These are phyloP conservation scores for Selaginella tamariscina DNA, from an alignment of 75 land plant species.

Conservation along the genomic window DNA sequence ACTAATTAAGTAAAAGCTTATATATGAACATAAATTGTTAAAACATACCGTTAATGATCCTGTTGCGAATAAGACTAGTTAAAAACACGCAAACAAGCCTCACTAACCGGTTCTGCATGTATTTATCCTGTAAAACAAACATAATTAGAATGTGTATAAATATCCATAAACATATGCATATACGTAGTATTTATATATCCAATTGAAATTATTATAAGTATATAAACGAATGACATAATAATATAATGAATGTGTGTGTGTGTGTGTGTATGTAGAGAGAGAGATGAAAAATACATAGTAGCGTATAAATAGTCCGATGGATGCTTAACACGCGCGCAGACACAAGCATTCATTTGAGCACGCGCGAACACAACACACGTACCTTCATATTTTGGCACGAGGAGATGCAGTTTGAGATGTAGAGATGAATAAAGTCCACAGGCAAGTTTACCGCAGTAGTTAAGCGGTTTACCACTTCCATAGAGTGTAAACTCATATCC, in stretches of 20 bases:
- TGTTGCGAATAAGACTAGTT: slow-evolving; percentile 83
- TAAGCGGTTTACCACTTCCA: slow-evolving; percentile 97
- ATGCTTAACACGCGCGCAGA: too few species aligned
- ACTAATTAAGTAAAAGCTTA: too few species aligned
- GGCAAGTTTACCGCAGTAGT: slow-evolving; percentile 87
- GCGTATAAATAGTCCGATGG: neutral
- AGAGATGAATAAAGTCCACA: slow-evolving; percentile 76
- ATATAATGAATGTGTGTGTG: too few species aligned
- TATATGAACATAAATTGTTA: slow-evolving; percentile 4
- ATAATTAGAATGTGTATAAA: neutral
- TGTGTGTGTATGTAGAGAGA: too few species aligned
- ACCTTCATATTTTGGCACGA: slow-evolving; percentile 89
- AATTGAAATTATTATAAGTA: neutral
- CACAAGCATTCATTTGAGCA: neutral
- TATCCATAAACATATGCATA: neutral
- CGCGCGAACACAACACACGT: neutral
- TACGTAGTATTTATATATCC: neutral
- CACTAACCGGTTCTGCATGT: slow-evolving; percentile 95
- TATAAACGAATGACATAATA: neutral
- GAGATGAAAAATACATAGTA: neutral
- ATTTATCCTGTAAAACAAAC: slow-evolving; percentile 67
- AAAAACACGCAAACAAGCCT: slow-evolving; percentile 91
- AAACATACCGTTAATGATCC: slow-evolving; percentile 75
- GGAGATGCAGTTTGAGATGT: slow-evolving; percentile 84
- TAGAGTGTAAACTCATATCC: slow-evolving; percentile 97